phyloP scores from a whole-genome alignment of 2,329 filamentous ascomycete genomes.

The Xylariaceae sp. region DNA sequence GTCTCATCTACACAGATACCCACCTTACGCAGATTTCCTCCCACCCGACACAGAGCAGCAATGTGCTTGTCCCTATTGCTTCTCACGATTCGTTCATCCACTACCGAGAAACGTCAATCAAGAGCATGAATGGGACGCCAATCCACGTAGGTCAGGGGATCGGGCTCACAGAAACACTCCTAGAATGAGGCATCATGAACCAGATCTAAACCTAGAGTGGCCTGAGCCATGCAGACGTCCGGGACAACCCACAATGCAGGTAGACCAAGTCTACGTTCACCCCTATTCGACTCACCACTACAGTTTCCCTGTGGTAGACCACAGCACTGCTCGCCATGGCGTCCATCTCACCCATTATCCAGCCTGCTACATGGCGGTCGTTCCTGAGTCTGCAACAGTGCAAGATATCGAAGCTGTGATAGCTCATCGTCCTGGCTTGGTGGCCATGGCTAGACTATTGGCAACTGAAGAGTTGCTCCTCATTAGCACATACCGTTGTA shows the following conservation, averaged over 20 bases:
- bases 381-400: slow-evolving; percentile 26
- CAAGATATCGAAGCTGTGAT: slow-evolving; percentile 32
- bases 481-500: slow-evolving; percentile 22
- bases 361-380: slow-evolving; percentile 30
- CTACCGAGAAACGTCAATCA: background rate
- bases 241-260: background rate
- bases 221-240: background rate
- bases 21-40: background rate
- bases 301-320: slow-evolving; percentile 39
- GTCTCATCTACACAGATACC: background rate
- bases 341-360: slow-evolving; percentile 15
- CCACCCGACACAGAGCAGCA: background rate
- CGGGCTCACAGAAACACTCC: background rate
- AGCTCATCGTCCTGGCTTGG: slow-evolving; percentile 19
- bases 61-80: background rate
- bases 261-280: slow-evolving; percentile 33
- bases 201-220: background rate
- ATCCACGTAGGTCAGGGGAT: background rate
- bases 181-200: background rate
- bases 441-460: slow-evolving; percentile 26
- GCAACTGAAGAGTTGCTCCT: slow-evolving; percentile 17
- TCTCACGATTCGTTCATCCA: background rate
- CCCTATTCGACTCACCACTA: slow-evolving; percentile 32
- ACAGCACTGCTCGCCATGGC: slow-evolving; percentile 24
- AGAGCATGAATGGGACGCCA: background rate